Conservation (phyloP, 2,329 filamentous ascomycete species). For the Hypoxylon sp. region DNA sequence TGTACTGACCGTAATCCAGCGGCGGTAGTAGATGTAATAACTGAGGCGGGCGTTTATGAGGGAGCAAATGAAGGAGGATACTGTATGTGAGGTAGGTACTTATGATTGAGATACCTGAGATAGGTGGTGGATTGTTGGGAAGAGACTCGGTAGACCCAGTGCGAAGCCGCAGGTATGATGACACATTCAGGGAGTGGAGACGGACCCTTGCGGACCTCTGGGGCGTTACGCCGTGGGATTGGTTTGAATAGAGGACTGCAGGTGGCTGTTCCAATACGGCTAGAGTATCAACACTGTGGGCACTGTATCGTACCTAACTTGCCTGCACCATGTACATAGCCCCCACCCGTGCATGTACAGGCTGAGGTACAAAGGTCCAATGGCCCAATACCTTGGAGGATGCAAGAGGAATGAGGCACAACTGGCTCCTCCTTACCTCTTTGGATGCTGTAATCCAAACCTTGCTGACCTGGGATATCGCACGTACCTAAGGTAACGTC, state of each 20-base stretch:
- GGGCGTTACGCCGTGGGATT: slow-evolving; percentile 27
- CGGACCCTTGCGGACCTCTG: slow-evolving; percentile 33
- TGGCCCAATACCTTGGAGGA: slow-evolving; percentile 9
- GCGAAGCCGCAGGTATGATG: slow-evolving; percentile 38
- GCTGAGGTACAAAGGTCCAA: slow-evolving; percentile 4
- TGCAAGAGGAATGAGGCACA: slow-evolving; percentile 11
- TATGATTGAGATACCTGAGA: slow-evolving; percentile 3
- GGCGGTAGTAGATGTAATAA: slow-evolving; percentile 10
- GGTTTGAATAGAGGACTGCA: slow-evolving; percentile 10
- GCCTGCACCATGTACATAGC: slow-evolving; percentile 8
- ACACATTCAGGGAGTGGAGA: slow-evolving; percentile 39
- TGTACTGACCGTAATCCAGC: slow-evolving; percentile 9
- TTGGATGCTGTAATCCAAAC: slow-evolving; percentile 1
- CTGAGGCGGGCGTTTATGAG: slow-evolving; percentile 2
- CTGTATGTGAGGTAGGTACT: slow-evolving; percentile 5
- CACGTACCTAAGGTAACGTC: neutral
- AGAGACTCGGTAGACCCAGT: slow-evolving; percentile 31
- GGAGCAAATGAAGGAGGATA: slow-evolving; percentile 3
- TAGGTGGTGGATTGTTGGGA: slow-evolving; percentile 21
- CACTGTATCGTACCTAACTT: slow-evolving; percentile 9
- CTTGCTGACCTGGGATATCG: neutral
- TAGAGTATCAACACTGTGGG: slow-evolving; percentile 28
- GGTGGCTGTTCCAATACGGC: slow-evolving; percentile 20
- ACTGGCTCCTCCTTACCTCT: slow-evolving; percentile 9
- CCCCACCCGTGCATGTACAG: slow-evolving; percentile 11